Evolutionary conservation across 352 stramenopile species (phyloP).

Genomic region (Pythium phragmiticola): DNA sequence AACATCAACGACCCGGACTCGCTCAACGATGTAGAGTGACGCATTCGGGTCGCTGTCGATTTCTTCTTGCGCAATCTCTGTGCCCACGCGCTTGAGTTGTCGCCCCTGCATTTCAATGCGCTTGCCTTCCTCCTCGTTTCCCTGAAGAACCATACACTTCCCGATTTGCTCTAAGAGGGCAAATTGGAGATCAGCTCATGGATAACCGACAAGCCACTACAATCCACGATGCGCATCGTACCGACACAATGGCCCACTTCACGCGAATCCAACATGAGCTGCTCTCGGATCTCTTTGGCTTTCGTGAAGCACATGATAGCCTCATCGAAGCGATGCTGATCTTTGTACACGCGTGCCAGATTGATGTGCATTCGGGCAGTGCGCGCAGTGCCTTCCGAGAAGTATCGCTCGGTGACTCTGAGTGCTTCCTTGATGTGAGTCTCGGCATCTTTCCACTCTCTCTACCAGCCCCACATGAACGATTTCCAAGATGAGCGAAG

Average conservation of each 20-base stretch:
- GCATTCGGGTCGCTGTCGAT: constrained; percentile 5
- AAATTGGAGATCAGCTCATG: neutral
- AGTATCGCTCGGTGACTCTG: constrained; percentile 75
- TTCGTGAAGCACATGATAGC: constrained; percentile 67
- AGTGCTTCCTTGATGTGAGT: constrained; percentile 76
- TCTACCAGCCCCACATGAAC: constrained; percentile 25
- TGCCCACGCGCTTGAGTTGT: constrained; percentile 60
- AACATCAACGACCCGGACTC: constrained; percentile 36
- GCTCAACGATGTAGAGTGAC: constrained; percentile 19
- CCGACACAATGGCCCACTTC: constrained; percentile 79
- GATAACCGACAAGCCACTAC: neutral
- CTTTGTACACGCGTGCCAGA: constrained; percentile 70
- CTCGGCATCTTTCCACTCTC: constrained; percentile 63
- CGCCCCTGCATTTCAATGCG: constrained; percentile 48
- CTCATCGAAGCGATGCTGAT: constrained; percentile 74
- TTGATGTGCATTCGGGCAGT: constrained; percentile 78
- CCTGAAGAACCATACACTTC: constrained; percentile 60
- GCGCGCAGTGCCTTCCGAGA: constrained; percentile 71
- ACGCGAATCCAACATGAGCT: constrained; percentile 67
- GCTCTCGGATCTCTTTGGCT: constrained; percentile 67
- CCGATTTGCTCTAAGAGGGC: constrained; percentile 71
- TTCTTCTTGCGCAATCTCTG: constrained; percentile 20
- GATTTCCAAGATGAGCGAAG: neutral
- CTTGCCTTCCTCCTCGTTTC: constrained; percentile 61
- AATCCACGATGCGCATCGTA: constrained; percentile 32